phyloP scores from a whole-genome alignment of 2,329 filamentous ascomycete genomes.

The Albophoma yamanashiensis region DNA sequence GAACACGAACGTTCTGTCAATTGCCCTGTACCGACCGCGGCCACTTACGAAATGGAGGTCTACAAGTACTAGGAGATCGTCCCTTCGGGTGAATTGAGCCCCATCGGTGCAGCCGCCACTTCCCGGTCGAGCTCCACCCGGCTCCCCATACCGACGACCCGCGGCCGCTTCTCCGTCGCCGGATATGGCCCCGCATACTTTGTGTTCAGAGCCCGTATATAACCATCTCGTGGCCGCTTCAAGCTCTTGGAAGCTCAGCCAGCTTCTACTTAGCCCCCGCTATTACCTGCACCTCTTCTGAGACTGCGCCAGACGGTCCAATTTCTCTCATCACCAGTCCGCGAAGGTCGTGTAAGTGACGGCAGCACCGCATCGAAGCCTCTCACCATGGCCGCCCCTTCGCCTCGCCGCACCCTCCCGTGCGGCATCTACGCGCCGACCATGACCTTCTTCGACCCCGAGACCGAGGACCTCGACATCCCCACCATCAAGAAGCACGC shows the following conservation, averaged over 20 bases:
- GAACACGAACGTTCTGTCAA: no score
- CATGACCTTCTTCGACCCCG: constrained; percentile 80
- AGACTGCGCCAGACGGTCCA: background rate
- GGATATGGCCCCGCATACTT: background rate
- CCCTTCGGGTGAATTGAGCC: background rate
- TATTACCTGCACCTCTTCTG: background rate
- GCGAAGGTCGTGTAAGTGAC: background rate
- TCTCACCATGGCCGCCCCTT: background rate
- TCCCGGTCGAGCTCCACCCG: background rate
- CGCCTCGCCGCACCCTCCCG: constrained; percentile 35
- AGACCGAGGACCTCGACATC: constrained; percentile 77
- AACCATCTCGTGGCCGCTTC: background rate
- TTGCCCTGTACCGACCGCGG: background rate
- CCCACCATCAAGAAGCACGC: constrained; percentile 71
- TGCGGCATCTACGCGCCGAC: constrained; percentile 81
- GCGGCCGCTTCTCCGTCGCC: background rate
- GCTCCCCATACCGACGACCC: background rate
- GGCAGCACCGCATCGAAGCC: background rate
- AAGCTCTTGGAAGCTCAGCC: background rate
- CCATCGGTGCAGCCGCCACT: background rate
- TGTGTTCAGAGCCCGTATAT: background rate
- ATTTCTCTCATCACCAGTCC: background rate
- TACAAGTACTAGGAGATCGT: background rate
- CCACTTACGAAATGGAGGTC: background rate
- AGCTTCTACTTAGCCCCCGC: background rate